Percentiles rank a stretch among this genome's conserved stretches.
These are phyloP conservation scores for Ganoderma lucidum DNA, from an alignment of 1,284 basidiomycete genomes.

Conservation along the genomic window DNA sequence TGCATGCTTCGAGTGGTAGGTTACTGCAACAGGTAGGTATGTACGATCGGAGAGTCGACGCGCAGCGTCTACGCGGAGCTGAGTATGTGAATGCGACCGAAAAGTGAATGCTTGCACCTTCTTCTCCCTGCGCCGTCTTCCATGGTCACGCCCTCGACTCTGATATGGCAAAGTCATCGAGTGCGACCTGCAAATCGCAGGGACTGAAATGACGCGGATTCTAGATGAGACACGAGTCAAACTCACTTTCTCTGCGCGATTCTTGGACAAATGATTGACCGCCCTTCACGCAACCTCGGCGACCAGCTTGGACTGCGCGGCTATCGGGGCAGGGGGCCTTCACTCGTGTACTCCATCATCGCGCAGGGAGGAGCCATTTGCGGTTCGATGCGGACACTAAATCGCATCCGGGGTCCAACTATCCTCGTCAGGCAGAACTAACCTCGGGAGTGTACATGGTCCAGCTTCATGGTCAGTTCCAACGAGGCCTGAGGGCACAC, in stretches of 20 bases:
- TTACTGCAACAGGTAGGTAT: constrained; percentile 67
- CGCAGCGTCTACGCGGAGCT: constrained; percentile 95
- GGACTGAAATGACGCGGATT: too few relatives aligned
- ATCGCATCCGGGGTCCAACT: constrained; percentile 75
- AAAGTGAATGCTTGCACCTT: too few relatives aligned
- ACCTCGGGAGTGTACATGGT: constrained; percentile 72
- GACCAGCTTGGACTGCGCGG: too few relatives aligned
- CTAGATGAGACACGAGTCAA: too few relatives aligned
- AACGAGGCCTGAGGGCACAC: constrained; percentile 50
- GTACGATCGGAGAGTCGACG: constrained; percentile 91
- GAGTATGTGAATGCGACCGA: constrained; percentile 68
- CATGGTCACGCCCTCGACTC: too few relatives aligned
- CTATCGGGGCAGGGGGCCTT: constrained; percentile 76
- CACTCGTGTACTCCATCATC: too few relatives aligned
- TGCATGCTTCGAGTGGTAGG: constrained; percentile 79
- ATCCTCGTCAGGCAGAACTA: constrained; percentile 56
- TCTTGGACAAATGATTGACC: too few relatives aligned
- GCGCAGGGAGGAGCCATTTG: constrained; percentile 29
- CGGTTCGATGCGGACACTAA: constrained; percentile 63
- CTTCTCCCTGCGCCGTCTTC: too few relatives aligned
- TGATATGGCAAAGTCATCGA: too few relatives aligned
- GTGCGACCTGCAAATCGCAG: too few relatives aligned
- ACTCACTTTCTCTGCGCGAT: too few relatives aligned
- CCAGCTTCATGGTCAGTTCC: constrained; percentile 81
- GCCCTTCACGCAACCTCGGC: too few relatives aligned